Conservation (phyloP, 2,329 filamentous ascomycete genomes). For the Pseudogymnoascus sp. region DNA sequence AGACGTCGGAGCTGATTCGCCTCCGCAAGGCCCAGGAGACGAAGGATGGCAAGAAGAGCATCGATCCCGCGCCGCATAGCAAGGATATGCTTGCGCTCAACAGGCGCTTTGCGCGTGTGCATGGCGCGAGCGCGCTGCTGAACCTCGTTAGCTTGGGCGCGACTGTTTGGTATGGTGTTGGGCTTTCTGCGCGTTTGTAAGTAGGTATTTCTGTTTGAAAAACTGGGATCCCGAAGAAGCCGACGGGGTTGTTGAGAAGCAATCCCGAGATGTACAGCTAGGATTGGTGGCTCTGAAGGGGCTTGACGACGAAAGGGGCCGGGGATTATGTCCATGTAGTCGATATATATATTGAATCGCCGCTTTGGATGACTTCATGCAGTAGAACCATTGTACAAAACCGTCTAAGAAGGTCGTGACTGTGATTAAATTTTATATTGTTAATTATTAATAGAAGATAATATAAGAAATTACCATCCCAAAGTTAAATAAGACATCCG, state of each 20-base stretch:
- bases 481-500: not conserved
- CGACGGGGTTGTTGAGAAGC: not conserved
- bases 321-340: not conserved
- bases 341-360: not conserved
- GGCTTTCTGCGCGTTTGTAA: constrained; percentile 40
- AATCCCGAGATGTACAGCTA: not conserved
- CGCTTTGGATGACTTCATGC: not conserved
- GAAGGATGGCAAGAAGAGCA: constrained; percentile 81
- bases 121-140: constrained; percentile 72
- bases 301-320: not conserved
- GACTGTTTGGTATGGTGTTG: constrained; percentile 70
- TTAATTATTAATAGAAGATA: not conserved
- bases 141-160: constrained; percentile 67
- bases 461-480: not conserved
- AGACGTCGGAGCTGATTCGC: constrained; percentile 67
- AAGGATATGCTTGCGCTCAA: constrained; percentile 77
- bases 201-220: not conserved
- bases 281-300: not conserved
- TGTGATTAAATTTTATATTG: not conserved
- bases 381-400: not conserved
- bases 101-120: constrained; percentile 69
- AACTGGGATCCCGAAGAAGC: not conserved
- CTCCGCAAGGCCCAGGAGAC: constrained; percentile 77
- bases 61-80: constrained; percentile 71
- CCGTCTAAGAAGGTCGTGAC: not conserved